Evolutionary conservation across 495 filamentous ascomycete genomes (phyloP).

Genomic region (Acidiella bohemica): DNA sequence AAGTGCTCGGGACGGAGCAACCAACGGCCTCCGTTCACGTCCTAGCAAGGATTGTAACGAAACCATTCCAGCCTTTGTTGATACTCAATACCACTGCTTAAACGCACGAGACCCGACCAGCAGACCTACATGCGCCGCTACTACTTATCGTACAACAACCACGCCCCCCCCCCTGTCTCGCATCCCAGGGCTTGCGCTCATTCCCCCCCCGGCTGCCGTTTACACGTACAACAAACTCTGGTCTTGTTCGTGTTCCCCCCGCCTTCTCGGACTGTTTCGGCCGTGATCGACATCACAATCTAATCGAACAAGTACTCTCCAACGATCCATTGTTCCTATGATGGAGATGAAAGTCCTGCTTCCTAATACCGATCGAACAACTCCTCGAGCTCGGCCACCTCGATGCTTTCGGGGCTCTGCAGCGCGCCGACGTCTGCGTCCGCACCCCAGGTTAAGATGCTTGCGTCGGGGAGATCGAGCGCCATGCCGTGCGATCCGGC

Average conservation of each 20-base stretch:
- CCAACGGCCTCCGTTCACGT: too few species aligned
- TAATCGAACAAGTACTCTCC: neutral
- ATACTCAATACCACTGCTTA: too few species aligned
- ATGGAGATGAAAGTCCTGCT: neutral
- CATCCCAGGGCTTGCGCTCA: slow-evolving; percentile 5
- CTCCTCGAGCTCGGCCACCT: slow-evolving; percentile 84
- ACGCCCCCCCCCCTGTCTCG: neutral
- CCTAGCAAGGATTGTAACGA: too few species aligned
- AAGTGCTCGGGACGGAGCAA: too few species aligned
- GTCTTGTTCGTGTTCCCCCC: too few species aligned
- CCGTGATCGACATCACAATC: neutral
- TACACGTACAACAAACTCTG: neutral
- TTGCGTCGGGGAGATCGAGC: slow-evolving; percentile 8
- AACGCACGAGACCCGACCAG: too few species aligned
- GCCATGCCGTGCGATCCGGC: neutral
- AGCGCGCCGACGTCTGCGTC: slow-evolving; percentile 52
- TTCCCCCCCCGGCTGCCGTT: neutral
- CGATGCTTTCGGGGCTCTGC: slow-evolving; percentile 74
- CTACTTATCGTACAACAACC: neutral
- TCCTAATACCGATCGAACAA: slow-evolving; percentile 43
- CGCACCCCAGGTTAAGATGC: too few species aligned
- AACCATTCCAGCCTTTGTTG: too few species aligned
- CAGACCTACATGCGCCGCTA: neutral
- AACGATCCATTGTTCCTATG: neutral
- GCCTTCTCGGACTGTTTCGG: too few species aligned